Percentiles rank a stretch among this genome's conserved stretches.
phyloP scores from a whole-genome alignment of 306 rosid genomes.

The Adenanthera pavonina region DNA sequence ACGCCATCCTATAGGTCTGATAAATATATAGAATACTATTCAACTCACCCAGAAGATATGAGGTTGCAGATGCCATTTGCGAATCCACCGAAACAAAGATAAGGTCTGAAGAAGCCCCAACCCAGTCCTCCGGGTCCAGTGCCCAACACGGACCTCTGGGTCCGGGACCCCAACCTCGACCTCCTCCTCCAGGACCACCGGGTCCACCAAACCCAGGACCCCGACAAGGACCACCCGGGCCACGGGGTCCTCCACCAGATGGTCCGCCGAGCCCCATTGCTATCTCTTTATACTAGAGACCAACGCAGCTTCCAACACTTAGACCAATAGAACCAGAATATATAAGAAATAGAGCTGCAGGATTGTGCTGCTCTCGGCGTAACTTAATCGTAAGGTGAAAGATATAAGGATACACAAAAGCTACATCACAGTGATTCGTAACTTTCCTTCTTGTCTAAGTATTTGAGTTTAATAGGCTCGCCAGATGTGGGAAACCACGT shows the following conservation, averaged over 20 bases:
- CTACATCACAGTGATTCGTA: background rate
- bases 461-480: background rate
- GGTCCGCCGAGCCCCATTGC: conserved; percentile 21
- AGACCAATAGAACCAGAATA: no score
- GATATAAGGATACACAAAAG: background rate
- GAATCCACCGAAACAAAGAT: conserved; percentile 67
- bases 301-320: background rate
- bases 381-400: no score
- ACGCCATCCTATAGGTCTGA: no score
- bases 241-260: conserved; percentile 41
- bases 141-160: conserved; percentile 49
- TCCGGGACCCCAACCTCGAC: conserved; percentile 32
- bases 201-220: conserved; percentile 22
- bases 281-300: background rate
- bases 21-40: background rate
- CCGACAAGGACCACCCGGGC: conserved; percentile 55
- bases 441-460: background rate
- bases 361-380: background rate
- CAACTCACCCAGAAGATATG: conserved; percentile 64
- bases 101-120: conserved; percentile 57
- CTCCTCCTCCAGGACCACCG: conserved; percentile 6
- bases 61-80: conserved; percentile 61
- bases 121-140: conserved; percentile 49
- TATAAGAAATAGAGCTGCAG: no score
- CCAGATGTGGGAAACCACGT: background rate